Evolutionary conservation across 257 asterid genomes (phyloP).

Genomic region (Fraxinus pennsylvanica): DNA sequence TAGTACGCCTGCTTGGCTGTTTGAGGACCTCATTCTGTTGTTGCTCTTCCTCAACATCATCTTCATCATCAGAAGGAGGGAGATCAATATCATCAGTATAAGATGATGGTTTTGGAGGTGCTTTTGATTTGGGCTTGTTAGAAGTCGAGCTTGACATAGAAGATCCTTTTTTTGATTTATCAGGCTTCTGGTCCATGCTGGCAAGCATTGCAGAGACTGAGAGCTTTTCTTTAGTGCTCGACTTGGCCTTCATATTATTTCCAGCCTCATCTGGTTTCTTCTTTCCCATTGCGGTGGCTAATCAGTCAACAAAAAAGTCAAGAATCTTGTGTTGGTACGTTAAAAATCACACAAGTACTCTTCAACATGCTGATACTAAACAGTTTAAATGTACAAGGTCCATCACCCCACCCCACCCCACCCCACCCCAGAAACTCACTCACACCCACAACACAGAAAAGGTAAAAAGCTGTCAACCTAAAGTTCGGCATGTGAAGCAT

Average conservation of each 20-base stretch:
- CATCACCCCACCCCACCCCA: too few species aligned
- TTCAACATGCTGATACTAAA: too few species aligned
- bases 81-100: constrained; percentile 59
- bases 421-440: too few species aligned
- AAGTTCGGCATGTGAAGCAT: background rate
- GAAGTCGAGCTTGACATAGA: constrained; percentile 30
- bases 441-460: background rate
- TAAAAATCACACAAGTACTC: too few species aligned
- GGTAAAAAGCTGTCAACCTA: background rate
- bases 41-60: constrained; percentile 42
- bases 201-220: constrained; percentile 69
- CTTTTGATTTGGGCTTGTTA: constrained; percentile 49
- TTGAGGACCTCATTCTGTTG: constrained; percentile 28
- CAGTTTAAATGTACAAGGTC: too few species aligned
- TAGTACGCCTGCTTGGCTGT: constrained; percentile 30
- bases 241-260: constrained; percentile 47
- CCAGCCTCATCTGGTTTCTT: constrained; percentile 60
- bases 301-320: background rate
- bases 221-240: constrained; percentile 52
- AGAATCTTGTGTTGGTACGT: background rate
- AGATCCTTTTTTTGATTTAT: constrained; percentile 58
- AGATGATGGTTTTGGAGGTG: constrained; percentile 44
- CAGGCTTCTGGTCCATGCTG: constrained; percentile 62
- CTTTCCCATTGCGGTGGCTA: constrained; percentile 52
- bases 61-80: constrained; percentile 72